These are phyloP conservation scores for Simmondsia chinensis DNA, from an alignment of 148 eudicot species.

Conservation along the genomic window DNA sequence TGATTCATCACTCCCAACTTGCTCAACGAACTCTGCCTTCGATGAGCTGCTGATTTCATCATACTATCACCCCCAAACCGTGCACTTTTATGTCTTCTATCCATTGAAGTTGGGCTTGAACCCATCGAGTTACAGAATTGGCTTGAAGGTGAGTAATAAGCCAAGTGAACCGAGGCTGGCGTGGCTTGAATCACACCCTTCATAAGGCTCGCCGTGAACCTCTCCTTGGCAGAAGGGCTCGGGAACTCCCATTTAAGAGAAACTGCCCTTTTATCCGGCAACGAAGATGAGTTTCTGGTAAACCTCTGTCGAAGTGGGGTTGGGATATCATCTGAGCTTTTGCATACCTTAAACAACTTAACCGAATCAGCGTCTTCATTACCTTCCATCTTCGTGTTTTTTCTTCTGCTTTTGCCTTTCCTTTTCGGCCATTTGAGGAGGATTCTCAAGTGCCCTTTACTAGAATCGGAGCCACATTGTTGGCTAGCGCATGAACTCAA, in stretches of 20 bases:
- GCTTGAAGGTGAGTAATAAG: slow-evolving; percentile 35
- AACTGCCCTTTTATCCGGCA: slow-evolving; percentile 26
- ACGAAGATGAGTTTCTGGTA: slow-evolving; percentile 13
- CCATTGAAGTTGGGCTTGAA: slow-evolving; percentile 27
- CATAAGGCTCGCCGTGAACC: slow-evolving; percentile 37
- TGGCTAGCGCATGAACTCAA: slow-evolving; percentile 32
- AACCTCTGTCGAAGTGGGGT: slow-evolving; percentile 46
- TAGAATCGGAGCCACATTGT: slow-evolving; percentile 20
- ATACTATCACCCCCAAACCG: slow-evolving; percentile 3
- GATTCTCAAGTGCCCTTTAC: slow-evolving; percentile 32
- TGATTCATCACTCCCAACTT: slow-evolving; percentile 58
- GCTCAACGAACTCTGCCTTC: slow-evolving; percentile 31
- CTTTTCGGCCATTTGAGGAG: slow-evolving; percentile 37
- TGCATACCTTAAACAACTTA: slow-evolving; percentile 4
- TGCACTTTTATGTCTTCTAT: slow-evolving; percentile 9
- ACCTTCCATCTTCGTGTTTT: not conserved
- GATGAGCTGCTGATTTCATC: slow-evolving; percentile 16
- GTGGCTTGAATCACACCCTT: slow-evolving; percentile 56
- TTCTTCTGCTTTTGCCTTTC: slow-evolving; percentile 18
- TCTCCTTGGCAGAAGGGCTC: slow-evolving; percentile 40
- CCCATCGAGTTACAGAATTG: slow-evolving; percentile 33
- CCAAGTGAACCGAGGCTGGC: slow-evolving; percentile 15
- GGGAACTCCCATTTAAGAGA: slow-evolving; percentile 19
- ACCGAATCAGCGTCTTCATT: slow-evolving; percentile 11
- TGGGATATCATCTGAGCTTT: slow-evolving; percentile 15